phyloP scores from a whole-genome alignment of 768 basidiomycete species.

The Phanerochaete sordida region DNA sequence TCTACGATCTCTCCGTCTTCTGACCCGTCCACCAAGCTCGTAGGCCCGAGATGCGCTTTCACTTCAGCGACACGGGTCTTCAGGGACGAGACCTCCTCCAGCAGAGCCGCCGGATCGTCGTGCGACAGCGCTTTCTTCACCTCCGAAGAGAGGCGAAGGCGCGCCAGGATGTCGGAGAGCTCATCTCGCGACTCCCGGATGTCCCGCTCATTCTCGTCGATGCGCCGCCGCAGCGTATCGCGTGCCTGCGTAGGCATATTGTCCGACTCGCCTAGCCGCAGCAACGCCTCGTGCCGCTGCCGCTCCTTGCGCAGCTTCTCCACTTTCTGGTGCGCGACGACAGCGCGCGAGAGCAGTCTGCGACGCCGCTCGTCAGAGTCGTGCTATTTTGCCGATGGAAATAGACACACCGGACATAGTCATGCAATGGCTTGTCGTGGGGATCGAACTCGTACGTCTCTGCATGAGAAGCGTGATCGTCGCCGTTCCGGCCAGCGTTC shows the following conservation, averaged over 20 bases:
- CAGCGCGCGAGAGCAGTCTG: not conserved
- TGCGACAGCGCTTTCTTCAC: not conserved
- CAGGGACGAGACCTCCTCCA: not conserved
- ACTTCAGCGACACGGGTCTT: not conserved
- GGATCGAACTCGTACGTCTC: no score
- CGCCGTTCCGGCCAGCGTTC: no score
- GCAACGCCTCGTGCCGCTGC: not conserved
- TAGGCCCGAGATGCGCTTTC: not conserved
- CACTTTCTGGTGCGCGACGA: not conserved
- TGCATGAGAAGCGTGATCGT: no score
- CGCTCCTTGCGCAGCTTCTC: not conserved
- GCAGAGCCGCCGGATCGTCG: not conserved
- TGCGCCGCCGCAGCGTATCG: not conserved
- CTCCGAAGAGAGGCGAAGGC: not conserved
- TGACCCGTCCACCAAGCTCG: not conserved
- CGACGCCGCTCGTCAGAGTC: no score
- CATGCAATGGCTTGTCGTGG: not conserved
- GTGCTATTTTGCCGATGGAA: no score
- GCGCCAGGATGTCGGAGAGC: not conserved
- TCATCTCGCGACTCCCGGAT: not conserved
- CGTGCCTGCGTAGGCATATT: no score
- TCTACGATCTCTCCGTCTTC: not conserved
- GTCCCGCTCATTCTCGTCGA: not conserved
- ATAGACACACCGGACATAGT: not conserved
- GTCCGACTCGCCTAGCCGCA: not conserved